Base-by-base conservation (phyloP, 1,284 basidiomycete genomes). In the Cutaneotrichosporon sp. region DNA sequence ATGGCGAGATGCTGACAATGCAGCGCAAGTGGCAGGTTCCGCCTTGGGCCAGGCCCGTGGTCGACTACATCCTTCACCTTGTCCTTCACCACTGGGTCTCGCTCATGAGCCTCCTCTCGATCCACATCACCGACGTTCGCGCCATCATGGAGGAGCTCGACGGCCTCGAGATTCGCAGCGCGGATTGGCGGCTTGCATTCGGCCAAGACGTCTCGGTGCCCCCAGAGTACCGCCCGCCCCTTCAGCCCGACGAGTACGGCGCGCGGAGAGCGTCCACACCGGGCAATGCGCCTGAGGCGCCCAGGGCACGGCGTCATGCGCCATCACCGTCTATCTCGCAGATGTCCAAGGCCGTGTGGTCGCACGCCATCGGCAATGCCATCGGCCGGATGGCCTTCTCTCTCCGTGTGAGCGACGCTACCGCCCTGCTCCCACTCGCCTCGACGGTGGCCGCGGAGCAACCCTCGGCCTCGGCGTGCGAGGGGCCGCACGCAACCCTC, bases 111-210 rank as follows among this genome's bases (percentile, higher is more conserved):
- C 54, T 77, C 36, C 20, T 79, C 18, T 74, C 74, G 0, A 27
- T 79, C 22, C 68, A 72, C 33, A 53, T 79, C 25, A 50, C 62
- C 33, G 69, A 74, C 51, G 64, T 70, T 31, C 67, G 71, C 4
- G 53, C 79, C 61, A 68, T 76, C 56, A 56, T 74, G 27, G 73
- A 76, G 25, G 74, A 75, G n/a, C 56, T 72, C 4, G 67, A 72
- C 13, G 69, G 69, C 7, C 45, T 75, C 33, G 74, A 76, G 50
- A 36, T 73, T 3, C 66, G 61, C 1, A 29, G 73, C 25, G 53
- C 60, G 3, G 67, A 71, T 14, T 36, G 72, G 20, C 62, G 57
- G 1, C 51, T 71, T 10, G 72, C 72, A 3, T 63, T 70, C 33
- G 66, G 45, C 9, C 36, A 36, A 9, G 54, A 57, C 18, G 14